Evolutionary conservation across 306 rosid species (phyloP), one percentile per base, ranked within the genome.

Genomic region (Sindora glabra): DNA sequence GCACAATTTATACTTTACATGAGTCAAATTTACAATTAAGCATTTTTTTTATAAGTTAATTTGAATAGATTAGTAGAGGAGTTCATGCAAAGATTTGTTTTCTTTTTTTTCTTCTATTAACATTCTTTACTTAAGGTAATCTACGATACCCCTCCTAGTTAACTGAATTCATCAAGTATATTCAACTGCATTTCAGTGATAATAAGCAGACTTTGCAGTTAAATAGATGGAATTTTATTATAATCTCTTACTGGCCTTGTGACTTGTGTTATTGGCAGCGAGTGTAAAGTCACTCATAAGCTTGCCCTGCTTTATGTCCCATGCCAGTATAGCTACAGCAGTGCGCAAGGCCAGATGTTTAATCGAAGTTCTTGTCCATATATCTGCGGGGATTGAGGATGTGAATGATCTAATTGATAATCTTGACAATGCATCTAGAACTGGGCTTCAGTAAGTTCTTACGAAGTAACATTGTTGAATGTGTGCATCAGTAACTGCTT

Each of bases 241-340:
- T 45, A 9, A 11, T 19, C 8, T 46, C 14, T 5, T 18, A 9
- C 42, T 60, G 67, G 46, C 42, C 36, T 27, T 18, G 41, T 59
- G 53, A 14, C 9, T 54, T 50, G 48, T 59, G 17, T 53, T 48
- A 17, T 68, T 51, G 61, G 44, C 79, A 92, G 95, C 96, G 63
- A 88, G 96, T 64, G 95, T 88, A 23, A 83, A 92, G 83, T 92
- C 98, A 58, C 89, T 92, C 5, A 88, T 88, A 51, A 85, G 95
- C 82, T 36, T 91, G 81, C 96, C 96, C 3, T 83, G 85, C 70
- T 80, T 86, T 58, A 86, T 83, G 95, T 80, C 95, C 27, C 97
- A 84, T 73, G 97, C 97, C 49, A 79, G 86, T 76, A 87, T 90
- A 70, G 90, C 95, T 21, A 74, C 89, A 23, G 68, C 81, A 33